Evolutionary conservation across 805 yeast species (phyloP).

Genomic region (Jamesozyma lodderae): DNA sequence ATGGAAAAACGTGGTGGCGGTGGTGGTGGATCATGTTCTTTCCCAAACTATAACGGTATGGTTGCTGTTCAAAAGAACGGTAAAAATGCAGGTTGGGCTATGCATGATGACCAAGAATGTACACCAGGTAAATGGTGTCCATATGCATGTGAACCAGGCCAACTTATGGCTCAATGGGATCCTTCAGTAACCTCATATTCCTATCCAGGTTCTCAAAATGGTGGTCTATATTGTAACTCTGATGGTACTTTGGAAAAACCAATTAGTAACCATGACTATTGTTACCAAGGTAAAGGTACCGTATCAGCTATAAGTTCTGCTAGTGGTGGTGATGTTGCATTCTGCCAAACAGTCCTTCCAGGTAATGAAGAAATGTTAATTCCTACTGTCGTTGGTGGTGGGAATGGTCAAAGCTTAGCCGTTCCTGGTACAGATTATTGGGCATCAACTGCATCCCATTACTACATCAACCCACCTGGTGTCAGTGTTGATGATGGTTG

Average conservation of each 20-base stretch:
- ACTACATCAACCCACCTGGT: constrained; percentile 78
- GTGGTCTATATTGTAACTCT: constrained; percentile 71
- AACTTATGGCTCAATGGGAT: constrained; percentile 85
- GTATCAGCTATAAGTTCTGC: constrained; percentile 51
- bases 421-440: constrained; percentile 81
- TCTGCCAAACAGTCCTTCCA: constrained; percentile 89
- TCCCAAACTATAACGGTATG: constrained; percentile 59
- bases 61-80: constrained; percentile 55
- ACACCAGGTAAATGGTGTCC: constrained; percentile 78
- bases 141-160: constrained; percentile 88
- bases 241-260: constrained; percentile 62
- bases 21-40: constrained; percentile 37
- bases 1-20: constrained; percentile 6
- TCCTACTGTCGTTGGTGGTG: constrained; percentile 54
- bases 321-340: constrained; percentile 54
- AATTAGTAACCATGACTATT: constrained; percentile 47
- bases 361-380: constrained; percentile 93
- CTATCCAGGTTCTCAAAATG: constrained; percentile 70
- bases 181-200: constrained; percentile 59
- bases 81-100: constrained; percentile 78
- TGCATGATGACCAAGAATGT: constrained; percentile 65
- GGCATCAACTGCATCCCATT: constrained; percentile 83
- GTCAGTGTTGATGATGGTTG: constrained; percentile 67
- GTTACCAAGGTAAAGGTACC: constrained; percentile 72
- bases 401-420: constrained; percentile 46